Evolutionary conservation across 495 filamentous ascomycete genomes (phyloP), one percentile per base, ranked within the genome.

Genomic region (Daldinia childiae): DNA sequence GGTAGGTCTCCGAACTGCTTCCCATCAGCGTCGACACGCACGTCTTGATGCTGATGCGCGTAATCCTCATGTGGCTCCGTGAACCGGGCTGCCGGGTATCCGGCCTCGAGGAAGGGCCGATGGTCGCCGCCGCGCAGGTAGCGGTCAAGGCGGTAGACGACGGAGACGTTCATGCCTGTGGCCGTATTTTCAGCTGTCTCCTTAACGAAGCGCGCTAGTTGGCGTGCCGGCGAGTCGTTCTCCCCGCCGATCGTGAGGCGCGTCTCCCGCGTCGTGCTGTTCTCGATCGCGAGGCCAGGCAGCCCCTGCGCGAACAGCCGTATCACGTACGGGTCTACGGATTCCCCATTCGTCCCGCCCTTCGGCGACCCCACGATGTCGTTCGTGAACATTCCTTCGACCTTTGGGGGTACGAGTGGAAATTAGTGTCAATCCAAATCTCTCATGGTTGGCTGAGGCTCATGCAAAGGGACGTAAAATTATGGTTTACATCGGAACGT

Each of bases 101-200:
- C 86, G 15, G 77, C 76, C 19, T 77, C 64, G 14, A 88, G 79
- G 71, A 87, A 88, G n/a, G 81, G 76, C 11, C 73, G 69, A 74
- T 88, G 86, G 72, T 88, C 86, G 50, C 86, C 86, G 34, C 85
- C 82, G 30, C 86, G 79, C 12, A 86, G 77, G 74, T 81, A 87
- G 14, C 86, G 81, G 65, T 88, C 86, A 0, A 81, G 76, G 1
- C 84, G 78, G 76, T 88, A 86, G 34, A 87, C 78, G 58, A 85
- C 73, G 9, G 83, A 76, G 4, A 82, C 76, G 73, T 79, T 38
- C 79, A 85, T 78, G 72, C 83, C 74, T 77, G 82, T 74, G 75
- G 79, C 34, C 50, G 66, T 12, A 81, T 88, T 70, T 71, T 83
- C 56, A 77, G 80, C 60, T 79, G 89, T 78, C 80, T 86, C 75